Percentiles rank a stretch among this genome's conserved stretches.
Conservation (phyloP, 352 stramenopile genomes). For the Phytophthora fragariaefolia region DNA sequence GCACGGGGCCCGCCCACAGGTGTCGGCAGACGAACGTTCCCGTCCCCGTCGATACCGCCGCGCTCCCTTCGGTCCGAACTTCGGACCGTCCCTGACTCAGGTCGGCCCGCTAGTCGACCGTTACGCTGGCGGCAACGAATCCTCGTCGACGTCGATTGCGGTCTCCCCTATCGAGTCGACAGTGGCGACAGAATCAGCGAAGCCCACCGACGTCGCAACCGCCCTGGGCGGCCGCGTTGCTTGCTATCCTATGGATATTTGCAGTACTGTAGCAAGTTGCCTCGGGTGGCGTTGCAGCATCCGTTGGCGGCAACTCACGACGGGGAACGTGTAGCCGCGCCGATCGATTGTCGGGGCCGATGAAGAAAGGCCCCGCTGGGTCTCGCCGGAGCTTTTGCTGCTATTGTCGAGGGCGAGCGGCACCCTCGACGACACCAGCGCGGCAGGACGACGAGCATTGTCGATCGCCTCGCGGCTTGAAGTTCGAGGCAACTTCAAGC, state of each 20-base stretch:
- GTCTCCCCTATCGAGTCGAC: background rate
- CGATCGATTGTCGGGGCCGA: no score
- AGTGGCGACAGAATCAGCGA: background rate
- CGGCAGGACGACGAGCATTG: background rate
- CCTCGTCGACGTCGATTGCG: conserved; percentile 2
- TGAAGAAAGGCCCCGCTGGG: background rate
- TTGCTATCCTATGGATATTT: no score
- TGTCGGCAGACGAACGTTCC: no score
- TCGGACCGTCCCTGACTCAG: no score
- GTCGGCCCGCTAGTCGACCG: background rate
- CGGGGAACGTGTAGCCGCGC: no score
- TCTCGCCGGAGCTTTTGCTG: no score
- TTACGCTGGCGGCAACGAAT: background rate
- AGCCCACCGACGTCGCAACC: no score
- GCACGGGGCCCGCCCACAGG: no score
- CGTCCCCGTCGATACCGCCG: no score
- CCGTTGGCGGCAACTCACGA: no score
- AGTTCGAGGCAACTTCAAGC: conserved; percentile 16
- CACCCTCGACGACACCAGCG: background rate
- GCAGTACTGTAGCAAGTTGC: no score
- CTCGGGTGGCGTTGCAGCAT: no score
- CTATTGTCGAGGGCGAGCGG: background rate
- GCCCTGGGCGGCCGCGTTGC: background rate
- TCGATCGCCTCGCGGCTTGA: conserved; percentile 13
- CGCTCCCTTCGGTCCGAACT: background rate